A percentile compares a stretch with the other conserved stretches of the same genome.
These are phyloP conservation scores for Candolleomyces aberdarensis DNA, from an alignment of 768 basidiomycete genomes.

Conservation along the genomic window DNA sequence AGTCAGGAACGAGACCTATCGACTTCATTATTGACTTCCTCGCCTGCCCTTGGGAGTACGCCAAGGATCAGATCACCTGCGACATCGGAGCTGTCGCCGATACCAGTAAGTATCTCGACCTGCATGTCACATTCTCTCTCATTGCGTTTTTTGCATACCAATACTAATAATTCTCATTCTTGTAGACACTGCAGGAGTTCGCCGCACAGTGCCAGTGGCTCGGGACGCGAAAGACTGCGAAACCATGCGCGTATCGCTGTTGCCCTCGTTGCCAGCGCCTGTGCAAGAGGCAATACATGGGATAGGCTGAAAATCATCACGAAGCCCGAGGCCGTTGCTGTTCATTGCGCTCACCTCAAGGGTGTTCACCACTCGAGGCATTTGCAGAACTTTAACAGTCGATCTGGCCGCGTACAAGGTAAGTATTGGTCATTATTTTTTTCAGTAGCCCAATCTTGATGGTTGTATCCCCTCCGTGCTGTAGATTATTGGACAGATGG, in stretches of 20 bases:
- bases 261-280: conserved; percentile 69
- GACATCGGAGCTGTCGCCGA: conserved; percentile 87
- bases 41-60: conserved; percentile 81
- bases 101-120: conserved; percentile 50
- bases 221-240: conserved; percentile 88
- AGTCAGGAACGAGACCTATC: conserved; percentile 73
- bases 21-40: conserved; percentile 86
- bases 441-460: too few species aligned
- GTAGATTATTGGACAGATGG: conserved; percentile 85
- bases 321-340: conserved; percentile 83
- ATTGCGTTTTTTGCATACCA: neutral
- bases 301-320: conserved; percentile 57
- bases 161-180: neutral
- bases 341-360: conserved; percentile 82
- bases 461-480: too few species aligned
- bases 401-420: conserved; percentile 62
- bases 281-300: neutral
- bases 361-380: conserved; percentile 75
- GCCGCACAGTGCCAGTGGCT: conserved; percentile 85
- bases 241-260: conserved; percentile 81
- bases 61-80: conserved; percentile 81
- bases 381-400: conserved; percentile 81
- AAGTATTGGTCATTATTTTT: too few species aligned
- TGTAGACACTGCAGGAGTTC: conserved; percentile 77
- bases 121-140: too few species aligned